phyloP scores from a whole-genome alignment of 2,329 filamentous ascomycete genomes.

The Aspergillus glaucus region DNA sequence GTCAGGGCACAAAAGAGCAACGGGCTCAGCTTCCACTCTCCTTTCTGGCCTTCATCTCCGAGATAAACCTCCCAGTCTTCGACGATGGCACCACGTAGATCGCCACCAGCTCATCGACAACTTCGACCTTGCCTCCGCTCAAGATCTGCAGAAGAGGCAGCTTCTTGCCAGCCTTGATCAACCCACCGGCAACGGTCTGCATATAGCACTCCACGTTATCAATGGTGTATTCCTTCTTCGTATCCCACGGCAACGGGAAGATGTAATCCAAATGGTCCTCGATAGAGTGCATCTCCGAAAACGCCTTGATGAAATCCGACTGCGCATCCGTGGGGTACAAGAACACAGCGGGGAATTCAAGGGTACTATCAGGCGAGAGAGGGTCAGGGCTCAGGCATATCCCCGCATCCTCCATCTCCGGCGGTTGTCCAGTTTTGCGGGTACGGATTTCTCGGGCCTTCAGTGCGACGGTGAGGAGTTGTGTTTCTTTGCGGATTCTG shows the following conservation, averaged over 20 bases:
- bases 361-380: constrained; percentile 62
- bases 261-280: constrained; percentile 77
- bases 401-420: constrained; percentile 79
- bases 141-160: constrained; percentile 69
- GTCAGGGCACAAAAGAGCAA: neutral
- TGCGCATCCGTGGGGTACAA: constrained; percentile 78
- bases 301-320: constrained; percentile 85
- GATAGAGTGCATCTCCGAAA: constrained; percentile 69
- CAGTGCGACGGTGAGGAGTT: constrained; percentile 61
- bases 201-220: constrained; percentile 76
- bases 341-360: constrained; percentile 73
- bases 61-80: constrained; percentile 68
- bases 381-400: constrained; percentile 66
- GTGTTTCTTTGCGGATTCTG: constrained; percentile 46
- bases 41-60: constrained; percentile 74
- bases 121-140: constrained; percentile 68
- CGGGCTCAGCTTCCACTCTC: constrained; percentile 16
- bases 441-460: constrained; percentile 63
- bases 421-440: constrained; percentile 62
- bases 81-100: constrained; percentile 74
- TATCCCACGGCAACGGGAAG: constrained; percentile 83
- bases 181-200: constrained; percentile 70
- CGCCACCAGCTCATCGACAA: constrained; percentile 77
- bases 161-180: constrained; percentile 88
- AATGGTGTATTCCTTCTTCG: constrained; percentile 57